Conservation (phyloP, 768 basidiomycete species). For the Chalciporus chontae region DNA sequence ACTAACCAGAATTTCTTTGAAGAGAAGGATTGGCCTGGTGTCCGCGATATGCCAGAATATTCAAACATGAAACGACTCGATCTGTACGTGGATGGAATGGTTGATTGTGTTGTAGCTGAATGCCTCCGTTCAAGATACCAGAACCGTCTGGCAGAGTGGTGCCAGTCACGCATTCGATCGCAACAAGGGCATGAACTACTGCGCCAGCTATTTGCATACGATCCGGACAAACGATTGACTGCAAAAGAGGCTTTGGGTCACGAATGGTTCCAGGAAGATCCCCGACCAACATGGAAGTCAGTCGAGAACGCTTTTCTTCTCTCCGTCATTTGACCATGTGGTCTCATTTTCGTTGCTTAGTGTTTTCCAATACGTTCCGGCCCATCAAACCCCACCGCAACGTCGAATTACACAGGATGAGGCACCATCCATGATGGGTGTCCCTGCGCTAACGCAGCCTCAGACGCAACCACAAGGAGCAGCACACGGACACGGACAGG, state of each 20-base stretch:
- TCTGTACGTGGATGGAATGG: conserved; percentile 41
- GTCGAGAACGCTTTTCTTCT: conserved; percentile 26
- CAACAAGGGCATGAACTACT: conserved; percentile 77
- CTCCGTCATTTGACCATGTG: conserved; percentile 1
- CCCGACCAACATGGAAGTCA: conserved; percentile 81
- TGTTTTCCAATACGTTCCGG: conserved; percentile 65
- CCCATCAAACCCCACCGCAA: conserved; percentile 75
- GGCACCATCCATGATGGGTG: conserved; percentile 79
- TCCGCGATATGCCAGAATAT: conserved; percentile 86
- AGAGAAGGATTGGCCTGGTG: conserved; percentile 88
- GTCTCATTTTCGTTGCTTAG: conserved; percentile 35
- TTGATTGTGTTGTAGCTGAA: conserved; percentile 1
- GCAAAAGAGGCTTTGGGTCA: conserved; percentile 80
- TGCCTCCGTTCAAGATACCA: conserved; percentile 42
- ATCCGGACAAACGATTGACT: conserved; percentile 83
- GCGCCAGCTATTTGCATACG: conserved; percentile 82
- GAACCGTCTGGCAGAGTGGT: conserved; percentile 75
- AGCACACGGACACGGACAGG: conserved; percentile 47
- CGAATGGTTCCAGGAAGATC: conserved; percentile 91
- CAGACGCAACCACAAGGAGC: conserved; percentile 43
- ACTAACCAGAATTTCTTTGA: conserved; percentile 5
- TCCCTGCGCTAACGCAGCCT: conserved; percentile 45
- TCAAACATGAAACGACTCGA: conserved; percentile 78
- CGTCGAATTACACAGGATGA: conserved; percentile 92
- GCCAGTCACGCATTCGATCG: conserved; percentile 55